phyloP scores from a whole-genome alignment of 345 rosid genomes.

The Eucalyptus tenuipes region DNA sequence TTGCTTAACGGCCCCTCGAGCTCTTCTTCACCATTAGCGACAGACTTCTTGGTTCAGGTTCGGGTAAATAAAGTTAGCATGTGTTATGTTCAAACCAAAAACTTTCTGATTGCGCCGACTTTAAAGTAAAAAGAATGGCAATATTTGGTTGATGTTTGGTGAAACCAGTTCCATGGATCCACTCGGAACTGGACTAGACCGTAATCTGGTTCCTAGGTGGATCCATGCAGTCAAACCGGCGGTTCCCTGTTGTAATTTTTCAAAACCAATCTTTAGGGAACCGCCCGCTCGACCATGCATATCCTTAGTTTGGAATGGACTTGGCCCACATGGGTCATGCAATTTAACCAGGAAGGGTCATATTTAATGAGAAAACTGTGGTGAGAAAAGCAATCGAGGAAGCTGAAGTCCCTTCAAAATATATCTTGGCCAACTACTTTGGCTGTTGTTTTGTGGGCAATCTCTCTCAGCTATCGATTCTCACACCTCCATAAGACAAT shows the following conservation, averaged over 20 bases:
- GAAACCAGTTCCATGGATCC: fast-evolving
- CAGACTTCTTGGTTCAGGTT: no score
- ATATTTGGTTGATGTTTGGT: no score
- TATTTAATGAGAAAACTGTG: constrained; percentile 66
- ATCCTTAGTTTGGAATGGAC: constrained; percentile 3
- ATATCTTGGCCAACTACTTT: constrained; percentile 59
- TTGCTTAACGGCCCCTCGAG: no score
- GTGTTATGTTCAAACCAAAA: no score
- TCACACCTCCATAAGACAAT: constrained; percentile 44
- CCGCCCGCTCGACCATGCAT: fast-evolving
- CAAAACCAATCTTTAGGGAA: no score
- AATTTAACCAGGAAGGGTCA: constrained; percentile 47
- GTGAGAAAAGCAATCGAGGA: constrained; percentile 70
- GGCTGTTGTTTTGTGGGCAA: constrained; percentile 63
- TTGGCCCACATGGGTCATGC: constrained; percentile 60
- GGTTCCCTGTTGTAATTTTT: no score
- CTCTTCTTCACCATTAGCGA: no score
- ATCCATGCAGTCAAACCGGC: fast-evolving
- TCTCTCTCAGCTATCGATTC: constrained; percentile 45
- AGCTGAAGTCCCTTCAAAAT: constrained; percentile 63
- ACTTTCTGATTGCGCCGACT: no score
- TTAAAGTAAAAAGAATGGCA: no score
- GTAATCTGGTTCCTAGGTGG: fast-evolving
- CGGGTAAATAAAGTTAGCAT: no score
- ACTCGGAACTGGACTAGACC: fast-evolving